Base-by-base conservation (phyloP, 495 filamentous ascomycete species). In the Cenococcum geophilum region DNA sequence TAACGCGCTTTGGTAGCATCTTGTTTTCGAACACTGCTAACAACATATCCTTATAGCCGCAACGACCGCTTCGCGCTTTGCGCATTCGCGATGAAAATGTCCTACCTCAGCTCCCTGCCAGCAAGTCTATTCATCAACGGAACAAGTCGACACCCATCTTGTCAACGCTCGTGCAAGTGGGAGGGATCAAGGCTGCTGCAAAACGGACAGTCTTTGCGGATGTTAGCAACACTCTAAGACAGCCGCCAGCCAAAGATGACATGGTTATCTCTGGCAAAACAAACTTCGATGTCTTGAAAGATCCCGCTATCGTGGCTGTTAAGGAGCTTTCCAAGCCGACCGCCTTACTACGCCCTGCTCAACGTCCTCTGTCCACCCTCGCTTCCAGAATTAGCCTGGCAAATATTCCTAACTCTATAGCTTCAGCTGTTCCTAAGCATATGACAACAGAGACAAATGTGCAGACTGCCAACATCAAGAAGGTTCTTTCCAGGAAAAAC, bases 191-290 rank as follows among this genome's bases (percentile, higher is more conserved):
- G 73, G 82, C 82, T 55, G 82, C 85, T 23, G 35, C 63, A 20
- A 90, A 89, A 75, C 83, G 90, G 61, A 85, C 84, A 40, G 88
- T 83, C 16, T 89, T 93, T 72, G 87, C 81, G 16, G 91, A 96
- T 69, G 78, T 91, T 37, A 92, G 85, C 79, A 91, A 89, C 70
- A 86, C 79, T 16, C 72, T 76, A 32, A 86, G 84, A 66, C 66
- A 78, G 12, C 76, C 58, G 16, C 34, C 56, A 68, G 32, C 75
- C 74, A 58, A 79, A 59, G 75, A 77, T 70, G 84, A 85, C 43
- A 37, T 65, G 48, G 57, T 56, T 34, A 14, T 69, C 1, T 50
- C 60, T 22, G 49, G 36, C 48, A 71, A 73, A 56, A 60, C 50
- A 68, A 74, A 55, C 27, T 64, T 76, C 49, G 64, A 72, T 11